Evolutionary conservation across 1,284 basidiomycete genomes (phyloP).

Genomic region (Exobasidium cylindrosporum): DNA sequence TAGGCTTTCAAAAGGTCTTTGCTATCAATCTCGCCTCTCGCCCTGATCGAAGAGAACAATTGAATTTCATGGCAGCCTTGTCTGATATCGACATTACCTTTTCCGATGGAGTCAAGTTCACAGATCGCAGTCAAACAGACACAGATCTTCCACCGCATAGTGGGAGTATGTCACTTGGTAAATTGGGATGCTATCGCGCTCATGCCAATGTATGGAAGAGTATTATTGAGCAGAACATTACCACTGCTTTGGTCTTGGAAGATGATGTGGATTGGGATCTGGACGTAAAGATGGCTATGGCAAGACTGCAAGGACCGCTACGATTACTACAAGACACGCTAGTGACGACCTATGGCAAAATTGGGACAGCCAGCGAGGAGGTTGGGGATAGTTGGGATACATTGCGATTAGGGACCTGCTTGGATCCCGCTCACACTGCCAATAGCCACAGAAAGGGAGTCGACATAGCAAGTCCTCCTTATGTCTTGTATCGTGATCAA

Average conservation of each 20-base stretch:
- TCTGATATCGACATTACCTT: background rate
- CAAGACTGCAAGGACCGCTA: background rate
- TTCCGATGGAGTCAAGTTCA: background rate
- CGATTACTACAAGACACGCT: background rate
- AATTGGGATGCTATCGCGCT: background rate
- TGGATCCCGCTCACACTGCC: background rate
- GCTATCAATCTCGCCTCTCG: background rate
- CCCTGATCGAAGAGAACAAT: background rate
- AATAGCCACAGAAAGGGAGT: background rate
- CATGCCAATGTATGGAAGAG: background rate
- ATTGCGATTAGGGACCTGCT: background rate
- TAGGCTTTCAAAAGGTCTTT: background rate
- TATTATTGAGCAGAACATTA: background rate
- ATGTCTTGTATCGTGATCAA: background rate
- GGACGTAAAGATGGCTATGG: background rate
- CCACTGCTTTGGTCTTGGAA: background rate
- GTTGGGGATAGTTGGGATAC: background rate
- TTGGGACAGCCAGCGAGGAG: too few species aligned
- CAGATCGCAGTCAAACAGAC: background rate
- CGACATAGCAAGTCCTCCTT: background rate
- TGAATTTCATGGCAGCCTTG: background rate
- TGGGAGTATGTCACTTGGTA: background rate
- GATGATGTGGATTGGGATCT: background rate
- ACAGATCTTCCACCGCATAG: background rate
- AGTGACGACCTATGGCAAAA: too few species aligned